Evolutionary conservation across 2,329 filamentous ascomycete genomes (phyloP).

Genomic region (Fusarium kyushuense): DNA sequence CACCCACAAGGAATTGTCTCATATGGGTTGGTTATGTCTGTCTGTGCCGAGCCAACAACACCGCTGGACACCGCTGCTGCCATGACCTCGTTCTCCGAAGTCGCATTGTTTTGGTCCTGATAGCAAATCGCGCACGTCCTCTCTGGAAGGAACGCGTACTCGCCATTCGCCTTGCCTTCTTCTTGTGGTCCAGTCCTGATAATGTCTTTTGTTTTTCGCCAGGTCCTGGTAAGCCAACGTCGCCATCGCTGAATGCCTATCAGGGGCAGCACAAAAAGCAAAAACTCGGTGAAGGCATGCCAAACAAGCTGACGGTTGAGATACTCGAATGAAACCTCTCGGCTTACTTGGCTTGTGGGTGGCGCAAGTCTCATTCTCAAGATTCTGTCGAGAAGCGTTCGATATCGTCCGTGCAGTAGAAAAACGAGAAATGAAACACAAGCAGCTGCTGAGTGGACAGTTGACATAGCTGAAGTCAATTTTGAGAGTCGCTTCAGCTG

Average conservation of each 20-base stretch:
- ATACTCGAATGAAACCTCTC: conserved; percentile 97
- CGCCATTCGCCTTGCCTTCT: conserved; percentile 71
- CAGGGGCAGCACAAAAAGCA: conserved; percentile 97
- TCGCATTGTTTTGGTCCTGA: conserved; percentile 83
- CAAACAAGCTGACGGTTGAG: conserved; percentile 97
- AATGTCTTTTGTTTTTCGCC: conserved; percentile 81
- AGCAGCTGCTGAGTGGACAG: conserved; percentile 82
- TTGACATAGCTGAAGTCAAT: conserved; percentile 76
- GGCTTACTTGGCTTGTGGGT: conserved; percentile 83
- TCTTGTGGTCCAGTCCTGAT: conserved; percentile 63
- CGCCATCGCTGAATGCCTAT: conserved; percentile 95
- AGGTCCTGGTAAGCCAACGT: conserved; percentile 86
- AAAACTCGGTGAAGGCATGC: conserved; percentile 99
- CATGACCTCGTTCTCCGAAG: conserved; percentile 81
- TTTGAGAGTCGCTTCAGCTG: conserved; percentile 70
- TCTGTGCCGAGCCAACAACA: conserved; percentile 87
- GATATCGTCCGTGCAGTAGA: conserved; percentile 88
- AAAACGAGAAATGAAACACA: conserved; percentile 91
- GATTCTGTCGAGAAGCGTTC: conserved; percentile 88
- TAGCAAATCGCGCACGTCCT: conserved; percentile 98
- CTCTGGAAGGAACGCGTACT: conserved; percentile 88
- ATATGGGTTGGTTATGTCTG: conserved; percentile 96
- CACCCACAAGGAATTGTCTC: conserved; percentile 90
- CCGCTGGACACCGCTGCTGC: conserved; percentile 77
- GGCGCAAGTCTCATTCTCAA: conserved; percentile 87